Percentiles rank a stretch among this genome's conserved stretches.
Evolutionary conservation across 768 basidiomycete genomes (phyloP).

Genomic region (Mycena galericulata): DNA sequence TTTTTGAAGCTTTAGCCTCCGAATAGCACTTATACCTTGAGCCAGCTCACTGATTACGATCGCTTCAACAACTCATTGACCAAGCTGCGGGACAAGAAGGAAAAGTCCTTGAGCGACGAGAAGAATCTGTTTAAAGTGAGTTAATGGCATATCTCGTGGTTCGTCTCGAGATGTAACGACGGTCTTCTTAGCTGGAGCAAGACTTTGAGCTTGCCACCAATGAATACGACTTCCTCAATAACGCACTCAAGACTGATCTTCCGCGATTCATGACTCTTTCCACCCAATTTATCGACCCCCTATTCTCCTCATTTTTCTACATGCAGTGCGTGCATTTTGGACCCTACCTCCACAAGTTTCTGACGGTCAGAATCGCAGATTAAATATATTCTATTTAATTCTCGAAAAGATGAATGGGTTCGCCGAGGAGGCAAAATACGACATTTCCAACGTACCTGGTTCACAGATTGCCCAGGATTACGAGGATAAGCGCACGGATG

Average conservation of each 20-base stretch:
- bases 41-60: slow-evolving; percentile 90
- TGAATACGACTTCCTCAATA: slow-evolving; percentile 95
- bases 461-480: slow-evolving; percentile 83
- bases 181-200: slow-evolving; percentile 81
- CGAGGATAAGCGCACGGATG: slow-evolving; percentile 85
- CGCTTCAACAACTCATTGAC: slow-evolving; percentile 95
- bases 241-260: slow-evolving; percentile 89
- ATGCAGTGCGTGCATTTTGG: slow-evolving; percentile 84
- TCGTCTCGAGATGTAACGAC: not conserved
- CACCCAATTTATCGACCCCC: slow-evolving; percentile 92
- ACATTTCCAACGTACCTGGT: slow-evolving; percentile 71
- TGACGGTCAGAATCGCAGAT: slow-evolving; percentile 54
- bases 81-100: slow-evolving; percentile 98
- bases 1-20: not conserved
- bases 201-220: slow-evolving; percentile 93
- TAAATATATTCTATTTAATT: slow-evolving; percentile 94
- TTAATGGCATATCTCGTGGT: slow-evolving; percentile 16
- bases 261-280: slow-evolving; percentile 92
- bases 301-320: slow-evolving; percentile 99
- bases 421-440: slow-evolving; percentile 81
- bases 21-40: slow-evolving; percentile 8
- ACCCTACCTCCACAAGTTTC: not conserved
- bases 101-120: slow-evolving; percentile 95
- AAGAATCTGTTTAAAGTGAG: slow-evolving; percentile 95
- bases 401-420: slow-evolving; percentile 95